Conservation (phyloP, 352 stramenopile genomes). For the Phytophthora ohioensis region DNA sequence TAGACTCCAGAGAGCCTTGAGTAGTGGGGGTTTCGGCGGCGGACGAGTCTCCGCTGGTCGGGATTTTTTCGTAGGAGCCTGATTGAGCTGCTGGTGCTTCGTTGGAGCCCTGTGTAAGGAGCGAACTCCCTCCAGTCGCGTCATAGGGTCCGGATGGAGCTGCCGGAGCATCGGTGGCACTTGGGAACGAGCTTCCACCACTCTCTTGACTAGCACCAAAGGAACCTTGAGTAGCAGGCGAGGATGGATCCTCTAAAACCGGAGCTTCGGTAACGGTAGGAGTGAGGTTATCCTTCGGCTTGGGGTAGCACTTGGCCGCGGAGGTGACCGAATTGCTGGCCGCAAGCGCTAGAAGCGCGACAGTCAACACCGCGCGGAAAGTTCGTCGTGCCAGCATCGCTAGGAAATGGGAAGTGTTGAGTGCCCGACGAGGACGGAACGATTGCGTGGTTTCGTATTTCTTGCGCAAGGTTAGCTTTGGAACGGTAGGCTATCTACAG, state of each 20-base stretch:
- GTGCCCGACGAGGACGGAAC: neutral
- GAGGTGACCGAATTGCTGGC: conserved; percentile 13
- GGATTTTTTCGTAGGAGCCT: conserved; percentile 2
- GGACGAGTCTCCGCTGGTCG: conserved; percentile 30
- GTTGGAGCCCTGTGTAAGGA: neutral
- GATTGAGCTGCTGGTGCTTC: neutral
- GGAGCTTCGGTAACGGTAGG: neutral
- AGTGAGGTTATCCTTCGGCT: conserved; percentile 7
- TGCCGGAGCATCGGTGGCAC: neutral
- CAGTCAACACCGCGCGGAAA: conserved; percentile 18
- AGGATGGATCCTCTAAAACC: neutral
- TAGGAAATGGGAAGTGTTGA: conserved; percentile 26
- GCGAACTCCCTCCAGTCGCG: too few relatives aligned
- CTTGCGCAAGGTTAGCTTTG: too few relatives aligned
- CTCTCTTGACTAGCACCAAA: neutral
- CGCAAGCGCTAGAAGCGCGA: conserved; percentile 44
- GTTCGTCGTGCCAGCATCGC: conserved; percentile 12
- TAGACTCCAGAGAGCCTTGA: conserved; percentile 1
- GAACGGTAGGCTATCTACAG: too few relatives aligned
- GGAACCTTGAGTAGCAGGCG: neutral
- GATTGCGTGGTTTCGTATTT: too few relatives aligned
- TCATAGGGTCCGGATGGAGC: neutral
- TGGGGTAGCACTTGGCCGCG: conserved; percentile 16
- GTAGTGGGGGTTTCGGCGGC: conserved; percentile 19
- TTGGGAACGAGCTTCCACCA: neutral